Percentiles rank a stretch among this genome's conserved stretches.
phyloP scores from a whole-genome alignment of 768 basidiomycete genomes.

The Aureoboletus auriporus region DNA sequence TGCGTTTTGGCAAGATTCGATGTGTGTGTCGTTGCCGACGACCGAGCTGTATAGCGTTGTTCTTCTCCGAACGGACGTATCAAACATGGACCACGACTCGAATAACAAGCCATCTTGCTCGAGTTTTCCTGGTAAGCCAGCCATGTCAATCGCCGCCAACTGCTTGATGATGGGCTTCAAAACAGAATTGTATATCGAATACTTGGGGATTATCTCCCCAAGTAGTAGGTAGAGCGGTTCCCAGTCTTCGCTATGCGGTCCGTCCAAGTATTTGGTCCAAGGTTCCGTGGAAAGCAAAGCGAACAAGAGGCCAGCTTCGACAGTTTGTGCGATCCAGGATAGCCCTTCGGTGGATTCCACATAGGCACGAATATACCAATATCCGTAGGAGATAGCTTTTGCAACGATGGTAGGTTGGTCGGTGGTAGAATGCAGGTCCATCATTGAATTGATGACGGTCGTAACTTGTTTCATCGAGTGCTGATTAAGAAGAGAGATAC shows the following conservation, averaged over 20 bases:
- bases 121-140: conserved; percentile 10
- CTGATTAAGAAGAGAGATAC: conserved; percentile 21
- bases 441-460: conserved; percentile 14
- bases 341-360: conserved; percentile 24
- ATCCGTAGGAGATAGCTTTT: conserved; percentile 25
- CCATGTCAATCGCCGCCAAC: conserved; percentile 11
- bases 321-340: conserved; percentile 22
- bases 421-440: conserved; percentile 2
- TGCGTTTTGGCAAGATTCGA: conserved; percentile 23
- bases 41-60: conserved; percentile 6
- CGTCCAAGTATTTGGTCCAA: conserved; percentile 20
- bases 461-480: conserved; percentile 17
- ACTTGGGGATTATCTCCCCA: conserved; percentile 22
- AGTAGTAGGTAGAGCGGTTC: conserved; percentile 25
- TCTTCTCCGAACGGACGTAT: conserved; percentile 15
- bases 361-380: conserved; percentile 29
- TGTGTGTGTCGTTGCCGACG: conserved; percentile 9
- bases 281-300: conserved; percentile 25
- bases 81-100: conserved; percentile 20
- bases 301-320: conserved; percentile 23
- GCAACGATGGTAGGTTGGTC: conserved; percentile 12
- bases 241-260: conserved; percentile 24
- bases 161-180: conserved; percentile 16
- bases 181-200: conserved; percentile 21
- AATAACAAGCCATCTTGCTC: conserved; percentile 13